Percentiles rank a stretch among this genome's conserved stretches.
These are phyloP conservation scores for Moricandia moricandioides DNA, from an alignment of 345 rosid species.

Conservation along the genomic window DNA sequence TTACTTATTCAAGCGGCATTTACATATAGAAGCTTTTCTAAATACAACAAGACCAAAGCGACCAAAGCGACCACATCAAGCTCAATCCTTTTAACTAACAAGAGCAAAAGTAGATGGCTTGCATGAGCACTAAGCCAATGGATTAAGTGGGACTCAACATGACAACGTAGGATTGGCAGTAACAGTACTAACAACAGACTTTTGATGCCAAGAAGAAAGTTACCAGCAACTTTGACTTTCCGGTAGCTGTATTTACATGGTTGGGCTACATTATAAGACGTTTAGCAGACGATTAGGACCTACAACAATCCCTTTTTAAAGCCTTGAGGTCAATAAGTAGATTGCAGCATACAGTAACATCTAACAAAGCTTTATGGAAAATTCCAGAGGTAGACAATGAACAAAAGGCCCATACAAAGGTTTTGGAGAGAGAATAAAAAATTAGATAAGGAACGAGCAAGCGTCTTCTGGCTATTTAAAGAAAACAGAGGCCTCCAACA, in stretches of 20 bases:
- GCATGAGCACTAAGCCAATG: conserved; percentile 5
- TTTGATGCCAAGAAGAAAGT: too few species aligned
- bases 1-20: too few species aligned
- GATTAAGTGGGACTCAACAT: conserved; percentile 6
- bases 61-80: conserved; percentile 6
- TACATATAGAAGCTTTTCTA: too few species aligned
- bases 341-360: not conserved
- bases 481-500: not conserved
- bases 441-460: not conserved
- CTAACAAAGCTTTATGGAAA: not conserved
- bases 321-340: not conserved
- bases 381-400: not conserved
- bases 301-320: not conserved
- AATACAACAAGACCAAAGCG: conserved; percentile 13
- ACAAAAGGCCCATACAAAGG: not conserved
- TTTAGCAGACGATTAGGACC: not conserved
- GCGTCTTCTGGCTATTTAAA: not conserved
- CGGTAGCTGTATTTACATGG: not conserved
- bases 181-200: not conserved
- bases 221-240: not conserved
- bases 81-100: not conserved
- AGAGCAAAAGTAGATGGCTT: conserved; percentile 11
- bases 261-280: not conserved
- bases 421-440: not conserved
- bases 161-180: not conserved